Evolutionary conservation across 2,329 filamentous ascomycete genomes (phyloP).

Genomic region (Mycosphaerelloides madeirae): DNA sequence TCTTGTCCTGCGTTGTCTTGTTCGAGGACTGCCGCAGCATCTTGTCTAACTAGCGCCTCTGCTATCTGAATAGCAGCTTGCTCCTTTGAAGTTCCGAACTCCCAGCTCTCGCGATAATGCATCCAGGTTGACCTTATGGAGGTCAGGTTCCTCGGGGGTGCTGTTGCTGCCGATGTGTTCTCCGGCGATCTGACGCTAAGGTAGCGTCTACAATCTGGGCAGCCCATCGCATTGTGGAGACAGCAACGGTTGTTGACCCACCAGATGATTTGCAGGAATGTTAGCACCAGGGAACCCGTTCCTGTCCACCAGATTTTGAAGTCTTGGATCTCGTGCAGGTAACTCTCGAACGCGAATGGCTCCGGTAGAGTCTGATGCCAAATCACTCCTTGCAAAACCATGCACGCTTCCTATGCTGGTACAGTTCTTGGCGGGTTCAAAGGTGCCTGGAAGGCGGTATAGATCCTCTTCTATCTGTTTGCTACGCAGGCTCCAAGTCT

Average conservation of each 20-base stretch:
- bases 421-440: too few species aligned
- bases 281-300: background rate
- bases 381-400: too few species aligned
- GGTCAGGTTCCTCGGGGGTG: background rate
- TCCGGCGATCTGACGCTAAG: background rate
- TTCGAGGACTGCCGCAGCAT: background rate
- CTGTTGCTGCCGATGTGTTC: background rate
- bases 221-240: background rate
- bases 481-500: too few species aligned
- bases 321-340: background rate
- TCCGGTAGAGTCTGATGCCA: too few species aligned
- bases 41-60: too few species aligned
- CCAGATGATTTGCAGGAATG: background rate
- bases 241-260: background rate
- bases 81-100: background rate
- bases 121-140: background rate
- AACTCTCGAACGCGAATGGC: too few species aligned
- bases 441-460: too few species aligned
- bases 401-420: too few species aligned
- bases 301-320: slow-evolving; percentile 1
- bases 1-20: background rate
- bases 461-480: too few species aligned
- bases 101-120: background rate
- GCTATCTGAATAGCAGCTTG: too few species aligned
- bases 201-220: background rate